Base-by-base conservation (phyloP, 2,329 filamentous ascomycete species). In the Cytospora mali region DNA sequence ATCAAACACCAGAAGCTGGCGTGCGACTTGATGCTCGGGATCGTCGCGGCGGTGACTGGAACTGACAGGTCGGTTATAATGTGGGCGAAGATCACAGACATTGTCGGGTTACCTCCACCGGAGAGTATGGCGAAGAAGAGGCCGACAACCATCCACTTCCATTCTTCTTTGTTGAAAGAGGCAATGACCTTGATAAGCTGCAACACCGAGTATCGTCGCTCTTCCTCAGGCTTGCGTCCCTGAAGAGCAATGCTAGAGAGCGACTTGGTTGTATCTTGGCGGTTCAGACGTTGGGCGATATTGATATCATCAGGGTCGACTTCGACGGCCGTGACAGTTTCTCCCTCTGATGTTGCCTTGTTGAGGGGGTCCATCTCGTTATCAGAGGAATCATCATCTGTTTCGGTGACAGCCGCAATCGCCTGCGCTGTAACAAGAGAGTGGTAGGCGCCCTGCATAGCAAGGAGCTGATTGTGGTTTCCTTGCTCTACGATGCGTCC, bases 401-500 rank as follows among this genome's bases (percentile, higher is more conserved):
- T 67, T 62, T 86, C 81, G 55, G 87, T 84, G 21, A 82, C 81
- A 4, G 83, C 81, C 1, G 86, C 85, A 67, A 97, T 93, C 62
- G 90, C 88, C 75, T 99, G 95, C 3, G 94, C 93, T 58, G 92
- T 89, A 9, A 98, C 93, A 13, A 98, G 85, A 62, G 88, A 90
- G 75, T 84, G 90, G 75, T 98, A 99, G 10, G 93, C 89, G 23
- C 86, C 88, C 66, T 85, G 78, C 64, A 76, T 81, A 68, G 88
- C 85, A 3, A 98, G 79, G 13, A 99, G 82, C 16, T 90, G 83
- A 63, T 94, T 86, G 73, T 98, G 95, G 0, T 86, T 93, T 57
- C 95, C 95, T 75, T 97, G 93, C 75, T 99, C 95, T 14, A 96
- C 83, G 64, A 99, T 96, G n/a, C 82, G 79, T 14, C 95, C 95